Base-by-base conservation (phyloP, 768 basidiomycete species). In the Russula earlei region DNA sequence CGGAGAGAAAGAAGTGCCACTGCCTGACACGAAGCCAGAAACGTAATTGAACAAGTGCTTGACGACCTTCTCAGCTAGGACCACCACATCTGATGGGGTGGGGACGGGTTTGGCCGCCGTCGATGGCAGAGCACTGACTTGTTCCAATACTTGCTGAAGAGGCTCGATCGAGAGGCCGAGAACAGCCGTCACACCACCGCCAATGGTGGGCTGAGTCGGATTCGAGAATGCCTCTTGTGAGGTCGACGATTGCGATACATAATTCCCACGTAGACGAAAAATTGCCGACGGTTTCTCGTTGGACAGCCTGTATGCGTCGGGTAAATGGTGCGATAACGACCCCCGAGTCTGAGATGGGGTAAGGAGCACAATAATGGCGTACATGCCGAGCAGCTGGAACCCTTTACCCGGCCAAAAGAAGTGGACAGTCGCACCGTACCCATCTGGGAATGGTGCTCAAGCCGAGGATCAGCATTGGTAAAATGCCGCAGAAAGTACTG, bases 251-350 rank as follows among this genome's bases (percentile, higher is more conserved):
- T 65, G 52, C 0, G 73, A 61, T n/a, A 72, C 73, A 65, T 81
- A 85, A 11, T 78, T 78, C 8, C 85, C 83, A 4, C 83, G 79
- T 22, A 91, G 74, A 22, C 90, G 87, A 71, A 91, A 91, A 65
- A 92, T 89, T 0, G 89, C 87, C 11, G 88, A 90, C 0, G 90
- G 90, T 66, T 91, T 91, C 31, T 91, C 88, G 66, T 91, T 91
- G 14, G 89, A 89, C 24, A 94, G 75, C 83, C 90, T 92, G 60
- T 12, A 43, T 36, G n/a, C 17, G 33, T 25, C 11, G n/a, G 5
- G 29, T 46, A 46, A 46, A 46, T 44, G 12, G 41, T 12, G 41
- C 3, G 31, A 27, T 19, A 37, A 36, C 15, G 51, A 49, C 5
- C 7, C 7, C 7, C 29, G 10, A 10, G 5, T 7, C 7, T 31